phyloP scores from a whole-genome alignment of 2,329 filamentous ascomycete species.

The Cadophora luteo-olivacea region DNA sequence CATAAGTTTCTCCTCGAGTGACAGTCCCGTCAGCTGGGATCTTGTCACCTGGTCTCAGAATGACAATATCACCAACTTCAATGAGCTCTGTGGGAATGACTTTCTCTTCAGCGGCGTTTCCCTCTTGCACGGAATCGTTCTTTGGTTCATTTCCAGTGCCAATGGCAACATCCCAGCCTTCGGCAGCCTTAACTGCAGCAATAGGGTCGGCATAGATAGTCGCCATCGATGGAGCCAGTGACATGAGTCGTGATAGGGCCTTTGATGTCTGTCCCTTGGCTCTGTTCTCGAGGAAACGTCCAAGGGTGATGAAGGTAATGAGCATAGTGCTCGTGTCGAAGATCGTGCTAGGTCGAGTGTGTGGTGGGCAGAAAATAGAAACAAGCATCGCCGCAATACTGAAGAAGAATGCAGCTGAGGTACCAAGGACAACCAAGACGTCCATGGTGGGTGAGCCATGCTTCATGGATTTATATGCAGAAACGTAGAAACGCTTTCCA shows the following conservation, averaged over 20 bases:
- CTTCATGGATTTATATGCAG: conserved; percentile 90
- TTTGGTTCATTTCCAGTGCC: conserved; percentile 52
- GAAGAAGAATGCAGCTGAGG: conserved; percentile 95
- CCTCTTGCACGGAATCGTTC: conserved; percentile 50
- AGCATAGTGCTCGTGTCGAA: conserved; percentile 99
- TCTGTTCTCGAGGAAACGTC: conserved; percentile 89
- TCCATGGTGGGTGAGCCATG: conserved; percentile 97
- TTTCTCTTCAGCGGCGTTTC: conserved; percentile 77
- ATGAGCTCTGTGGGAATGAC: conserved; percentile 93
- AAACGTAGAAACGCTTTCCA: conserved; percentile 90
- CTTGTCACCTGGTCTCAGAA: conserved; percentile 94
- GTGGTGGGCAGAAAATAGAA: conserved; percentile 76
- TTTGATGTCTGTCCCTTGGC: conserved; percentile 97
- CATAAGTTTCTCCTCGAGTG: conserved; percentile 87
- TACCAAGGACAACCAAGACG: conserved; percentile 91
- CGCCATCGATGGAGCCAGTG: conserved; percentile 92
- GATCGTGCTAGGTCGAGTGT: conserved; percentile 82
- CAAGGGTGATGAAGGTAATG: conserved; percentile 92
- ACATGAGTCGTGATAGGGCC: conserved; percentile 93
- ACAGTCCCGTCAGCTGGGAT: conserved; percentile 91
- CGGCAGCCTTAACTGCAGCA: conserved; percentile 87
- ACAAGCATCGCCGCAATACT: conserved; percentile 87
- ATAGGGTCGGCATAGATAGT: conserved; percentile 96
- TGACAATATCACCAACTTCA: conserved; percentile 90
- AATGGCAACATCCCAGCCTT: conserved; percentile 68